Evolutionary conservation across 2,329 filamentous ascomycete genomes (phyloP), one percentile per base, ranked within the genome.

Genomic region (Triangularia setosa): DNA sequence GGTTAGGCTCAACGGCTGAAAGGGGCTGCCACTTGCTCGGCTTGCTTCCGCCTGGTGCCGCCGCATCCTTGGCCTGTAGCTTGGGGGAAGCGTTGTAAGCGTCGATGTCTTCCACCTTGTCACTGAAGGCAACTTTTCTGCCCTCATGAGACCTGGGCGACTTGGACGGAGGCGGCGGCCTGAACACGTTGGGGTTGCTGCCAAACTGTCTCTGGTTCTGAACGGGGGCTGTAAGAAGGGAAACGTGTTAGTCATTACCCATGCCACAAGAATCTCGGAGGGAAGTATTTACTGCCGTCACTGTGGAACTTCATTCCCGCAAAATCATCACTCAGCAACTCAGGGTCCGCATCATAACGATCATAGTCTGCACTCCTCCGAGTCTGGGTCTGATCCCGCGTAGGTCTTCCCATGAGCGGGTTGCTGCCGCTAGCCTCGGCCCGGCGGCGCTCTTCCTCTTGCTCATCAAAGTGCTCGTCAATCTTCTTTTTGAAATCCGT

Each of bases 1-100:
- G 93, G 68, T 86, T 89, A 1, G 93, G 92, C 68, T 96, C 91
- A 14, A 97, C 87, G 0, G 89, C 84, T 12, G 93, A 92, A 71
- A 99, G 80, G 9, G 95, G 94, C 77, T 99, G 94, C 95, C 95
- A 99, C 80, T 99, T 99, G 84, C 93, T 97, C 55, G 86, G 78
- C 79, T 93, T 95, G 69, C 80, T 78, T 57, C 82, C 81, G n/a
- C 80, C 75, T 24, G 72, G 72, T 53, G 78, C 73, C 23, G 74
- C 74, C 33, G 78, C 73, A 28, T 75, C 72, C 65, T 70, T 77
- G 73, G 82, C 86, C 77, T 83, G 87, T 69, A 80, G 80, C 27
- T 77, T 82, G 30, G 88, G 85, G 58, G 87, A 87, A 11, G 84
- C 81, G 64, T 88, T 86, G 74, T 96, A 95, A 64, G 90, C 87